These are phyloP conservation scores for Phytophthora megakarya DNA, from an alignment of 352 stramenopile genomes.

Conservation along the genomic window DNA sequence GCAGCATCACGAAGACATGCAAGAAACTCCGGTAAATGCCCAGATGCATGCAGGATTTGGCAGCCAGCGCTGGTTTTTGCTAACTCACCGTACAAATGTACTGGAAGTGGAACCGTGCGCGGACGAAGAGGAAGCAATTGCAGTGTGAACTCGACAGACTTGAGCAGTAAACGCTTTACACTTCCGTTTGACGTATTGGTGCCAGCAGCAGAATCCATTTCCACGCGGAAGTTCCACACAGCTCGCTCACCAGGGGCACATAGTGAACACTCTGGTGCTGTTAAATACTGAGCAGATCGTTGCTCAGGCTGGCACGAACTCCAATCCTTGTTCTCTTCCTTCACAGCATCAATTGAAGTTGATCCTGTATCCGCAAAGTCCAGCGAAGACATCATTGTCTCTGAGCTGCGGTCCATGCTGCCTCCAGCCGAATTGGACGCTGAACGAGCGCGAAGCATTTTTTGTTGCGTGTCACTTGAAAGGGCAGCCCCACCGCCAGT, in stretches of 20 bases:
- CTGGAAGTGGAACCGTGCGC: conserved; percentile 76
- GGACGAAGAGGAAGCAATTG: conserved; percentile 81
- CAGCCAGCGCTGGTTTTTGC: conserved; percentile 84
- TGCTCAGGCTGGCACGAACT: conserved; percentile 87
- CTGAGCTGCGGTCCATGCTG: conserved; percentile 68
- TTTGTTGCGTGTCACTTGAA: conserved; percentile 61
- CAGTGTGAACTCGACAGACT: conserved; percentile 90
- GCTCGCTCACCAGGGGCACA: conserved; percentile 82
- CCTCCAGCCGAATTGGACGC: conserved; percentile 51
- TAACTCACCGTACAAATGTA: conserved; percentile 86
- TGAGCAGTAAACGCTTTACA: conserved; percentile 82
- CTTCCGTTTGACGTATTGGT: conserved; percentile 50
- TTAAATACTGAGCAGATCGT: conserved; percentile 68
- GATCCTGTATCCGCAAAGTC: conserved; percentile 73
- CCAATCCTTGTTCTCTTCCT: conserved; percentile 91
- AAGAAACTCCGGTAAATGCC: conserved; percentile 86
- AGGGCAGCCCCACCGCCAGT: conserved; percentile 42
- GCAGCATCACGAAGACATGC: conserved; percentile 79
- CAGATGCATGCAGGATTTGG: conserved; percentile 77
- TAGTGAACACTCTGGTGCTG: conserved; percentile 70
- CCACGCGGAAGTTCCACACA: conserved; percentile 90
- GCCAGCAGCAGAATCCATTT: conserved; percentile 68
- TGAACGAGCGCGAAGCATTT: conserved; percentile 59
- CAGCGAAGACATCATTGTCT: conserved; percentile 52
- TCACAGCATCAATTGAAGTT: conserved; percentile 55